Evolutionary conservation across 2,329 filamentous ascomycete genomes (phyloP).

Genomic region (Pseudogymnoascus sp.): DNA sequence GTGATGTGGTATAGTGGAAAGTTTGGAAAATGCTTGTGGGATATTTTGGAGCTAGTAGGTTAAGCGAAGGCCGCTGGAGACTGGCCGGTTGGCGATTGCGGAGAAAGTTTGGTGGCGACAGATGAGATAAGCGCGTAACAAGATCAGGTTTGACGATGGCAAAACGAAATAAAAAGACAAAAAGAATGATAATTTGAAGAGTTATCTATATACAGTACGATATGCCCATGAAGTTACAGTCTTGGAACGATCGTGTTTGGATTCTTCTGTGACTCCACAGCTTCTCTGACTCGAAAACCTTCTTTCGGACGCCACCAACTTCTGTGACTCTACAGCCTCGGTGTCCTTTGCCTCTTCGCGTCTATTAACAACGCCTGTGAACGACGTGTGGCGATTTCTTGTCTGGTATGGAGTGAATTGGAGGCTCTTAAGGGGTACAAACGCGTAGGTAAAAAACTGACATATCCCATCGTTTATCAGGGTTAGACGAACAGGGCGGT

Average conservation of each 20-base stretch:
- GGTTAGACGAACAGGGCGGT: neutral
- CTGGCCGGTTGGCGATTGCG: conserved; percentile 5
- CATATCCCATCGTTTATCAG: neutral
- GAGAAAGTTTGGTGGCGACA: neutral
- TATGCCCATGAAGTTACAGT: neutral
- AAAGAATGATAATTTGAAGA: neutral
- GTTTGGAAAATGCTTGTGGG: conserved; percentile 9
- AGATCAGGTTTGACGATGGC: neutral
- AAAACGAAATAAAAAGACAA: neutral
- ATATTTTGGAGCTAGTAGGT: conserved; percentile 6
- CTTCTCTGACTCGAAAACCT: neutral
- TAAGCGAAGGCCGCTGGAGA: conserved; percentile 6
- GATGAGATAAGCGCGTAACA: neutral
- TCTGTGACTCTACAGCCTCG: conserved; percentile 3
- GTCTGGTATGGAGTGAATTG: neutral
- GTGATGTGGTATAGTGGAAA: conserved; percentile 9
- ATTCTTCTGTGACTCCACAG: neutral
- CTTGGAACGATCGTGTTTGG: neutral
- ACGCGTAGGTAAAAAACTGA: neutral
- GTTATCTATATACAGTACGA: neutral
- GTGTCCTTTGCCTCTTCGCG: neutral
- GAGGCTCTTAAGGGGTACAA: neutral
- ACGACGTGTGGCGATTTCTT: neutral
- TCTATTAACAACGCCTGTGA: neutral
- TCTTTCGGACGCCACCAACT: neutral